Conservation (phyloP, 2,329 filamentous ascomycete species). For the Paraconiothyrium sp. region DNA sequence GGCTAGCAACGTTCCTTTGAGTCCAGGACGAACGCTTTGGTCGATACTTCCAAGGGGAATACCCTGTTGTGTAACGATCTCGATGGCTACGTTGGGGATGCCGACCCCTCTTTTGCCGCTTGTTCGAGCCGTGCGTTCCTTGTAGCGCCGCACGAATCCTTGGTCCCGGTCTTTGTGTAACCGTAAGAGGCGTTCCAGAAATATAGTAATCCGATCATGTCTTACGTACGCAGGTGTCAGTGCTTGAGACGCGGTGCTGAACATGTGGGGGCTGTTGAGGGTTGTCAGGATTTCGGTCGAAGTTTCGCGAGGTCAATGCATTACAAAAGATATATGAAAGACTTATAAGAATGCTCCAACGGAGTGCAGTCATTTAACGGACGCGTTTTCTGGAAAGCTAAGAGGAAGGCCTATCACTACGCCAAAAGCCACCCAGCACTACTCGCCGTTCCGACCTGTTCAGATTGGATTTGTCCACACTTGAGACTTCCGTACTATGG, state of each 20-base stretch:
- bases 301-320: not conserved
- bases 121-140: not conserved
- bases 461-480: not conserved
- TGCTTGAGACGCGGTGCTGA: not conserved
- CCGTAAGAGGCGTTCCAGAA: not conserved
- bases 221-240: not conserved
- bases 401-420: no score
- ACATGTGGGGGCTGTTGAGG: not conserved
- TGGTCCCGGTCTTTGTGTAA: not conserved
- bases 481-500: not conserved
- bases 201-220: not conserved
- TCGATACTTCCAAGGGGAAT: not conserved
- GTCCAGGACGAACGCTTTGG: not conserved
- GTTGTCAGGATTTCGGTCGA: not conserved
- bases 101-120: not conserved
- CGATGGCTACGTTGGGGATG: not conserved
- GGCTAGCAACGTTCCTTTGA: not conserved
- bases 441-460: not conserved
- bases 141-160: not conserved
- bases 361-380: no score
- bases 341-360: no score
- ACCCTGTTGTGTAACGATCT: not conserved
- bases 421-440: no score
- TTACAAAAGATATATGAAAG: not conserved
- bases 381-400: no score